These are phyloP conservation scores for Lentinula sp. DNA, from an alignment of 768 basidiomycete species.

Conservation along the genomic window DNA sequence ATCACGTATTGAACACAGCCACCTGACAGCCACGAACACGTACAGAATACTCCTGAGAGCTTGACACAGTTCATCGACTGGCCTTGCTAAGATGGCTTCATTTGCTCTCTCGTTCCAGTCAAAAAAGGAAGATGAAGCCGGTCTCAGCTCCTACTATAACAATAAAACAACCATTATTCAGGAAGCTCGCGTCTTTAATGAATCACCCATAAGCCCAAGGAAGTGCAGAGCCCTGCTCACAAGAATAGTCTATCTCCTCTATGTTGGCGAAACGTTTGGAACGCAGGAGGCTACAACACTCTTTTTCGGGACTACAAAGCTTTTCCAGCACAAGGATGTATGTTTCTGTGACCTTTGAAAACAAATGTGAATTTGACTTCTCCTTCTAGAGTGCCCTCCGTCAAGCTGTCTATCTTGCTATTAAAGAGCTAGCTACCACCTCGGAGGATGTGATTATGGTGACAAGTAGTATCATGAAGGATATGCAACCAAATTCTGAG, in stretches of 20 bases:
- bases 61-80: constrained; percentile 32
- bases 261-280: constrained; percentile 91
- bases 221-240: constrained; percentile 96
- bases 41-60: neutral
- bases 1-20: neutral
- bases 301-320: constrained; percentile 98
- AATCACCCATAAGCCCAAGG: constrained; percentile 95
- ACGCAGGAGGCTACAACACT: constrained; percentile 96
- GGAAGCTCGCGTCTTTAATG: constrained; percentile 98
- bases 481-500: constrained; percentile 98
- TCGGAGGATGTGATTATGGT: constrained; percentile 99
- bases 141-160: constrained; percentile 88
- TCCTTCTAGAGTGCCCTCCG: constrained; percentile 76
- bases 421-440: constrained; percentile 94
- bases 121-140: constrained; percentile 96
- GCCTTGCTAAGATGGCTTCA: constrained; percentile 34
- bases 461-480: constrained; percentile 99
- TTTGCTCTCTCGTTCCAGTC: constrained; percentile 72
- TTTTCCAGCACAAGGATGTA: constrained; percentile 99
- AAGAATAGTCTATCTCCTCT: constrained; percentile 92
- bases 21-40: constrained; percentile 24
- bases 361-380: constrained; percentile 2
- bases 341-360: constrained; percentile 27
- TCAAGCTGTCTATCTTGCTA: constrained; percentile 97
- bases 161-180: constrained; percentile 98